A percentile compares a stretch with the other conserved stretches of the same genome.
These are phyloP conservation scores for Schwanniomyces polymorphus DNA, from an alignment of 805 yeast species.

Conservation along the genomic window DNA sequence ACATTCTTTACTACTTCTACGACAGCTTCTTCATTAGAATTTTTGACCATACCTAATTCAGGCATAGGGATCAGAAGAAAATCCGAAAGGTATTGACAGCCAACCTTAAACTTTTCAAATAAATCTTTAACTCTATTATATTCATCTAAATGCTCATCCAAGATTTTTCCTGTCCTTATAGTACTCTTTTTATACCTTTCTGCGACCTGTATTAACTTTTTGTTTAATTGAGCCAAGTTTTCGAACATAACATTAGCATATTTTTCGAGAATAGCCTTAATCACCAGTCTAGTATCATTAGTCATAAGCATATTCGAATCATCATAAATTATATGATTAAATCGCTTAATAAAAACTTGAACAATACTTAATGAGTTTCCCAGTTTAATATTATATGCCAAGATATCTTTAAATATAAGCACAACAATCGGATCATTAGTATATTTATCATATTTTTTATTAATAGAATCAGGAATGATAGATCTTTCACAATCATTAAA, in stretches of 20 bases:
- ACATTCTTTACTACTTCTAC: conserved; percentile 24
- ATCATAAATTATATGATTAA: conserved; percentile 28
- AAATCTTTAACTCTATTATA: conserved; percentile 28
- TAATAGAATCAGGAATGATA: conserved; percentile 45
- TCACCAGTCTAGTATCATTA: conserved; percentile 19
- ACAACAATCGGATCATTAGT: conserved; percentile 21
- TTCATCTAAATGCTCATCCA: conserved; percentile 43
- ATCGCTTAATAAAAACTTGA: conserved; percentile 50
- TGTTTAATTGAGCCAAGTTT: conserved; percentile 33
- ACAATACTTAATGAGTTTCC: conserved; percentile 41
- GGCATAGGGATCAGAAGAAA: conserved; percentile 27
- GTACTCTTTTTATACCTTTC: conserved; percentile 52
- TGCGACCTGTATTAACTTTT: conserved; percentile 32
- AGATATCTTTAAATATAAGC: conserved; percentile 26
- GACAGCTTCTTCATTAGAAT: conserved; percentile 9
- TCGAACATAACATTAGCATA: conserved; percentile 45
- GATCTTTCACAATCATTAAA: conserved; percentile 41
- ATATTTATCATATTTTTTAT: conserved; percentile 25
- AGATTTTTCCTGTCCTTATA: conserved; percentile 63
- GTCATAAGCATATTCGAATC: conserved; percentile 24
- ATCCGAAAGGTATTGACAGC: conserved; percentile 45
- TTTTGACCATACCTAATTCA: conserved; percentile 13
- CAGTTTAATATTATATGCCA: conserved; percentile 23
- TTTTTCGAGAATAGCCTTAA: conserved; percentile 38
- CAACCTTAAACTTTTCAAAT: conserved; percentile 44